phyloP scores from a whole-genome alignment of 345 rosid genomes.

The Citrus unshiu region DNA sequence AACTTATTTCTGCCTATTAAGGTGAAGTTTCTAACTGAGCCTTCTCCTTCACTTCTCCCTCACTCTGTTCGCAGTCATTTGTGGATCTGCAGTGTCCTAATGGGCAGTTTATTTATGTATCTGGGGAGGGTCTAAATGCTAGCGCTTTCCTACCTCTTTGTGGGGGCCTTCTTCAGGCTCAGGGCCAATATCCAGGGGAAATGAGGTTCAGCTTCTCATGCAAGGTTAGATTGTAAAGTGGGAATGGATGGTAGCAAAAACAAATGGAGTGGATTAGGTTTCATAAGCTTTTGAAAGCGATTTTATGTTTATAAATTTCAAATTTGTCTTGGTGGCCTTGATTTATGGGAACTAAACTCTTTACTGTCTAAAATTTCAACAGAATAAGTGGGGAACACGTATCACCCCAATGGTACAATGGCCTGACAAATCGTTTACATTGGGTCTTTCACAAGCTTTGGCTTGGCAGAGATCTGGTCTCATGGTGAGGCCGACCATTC shows the following conservation, averaged over 20 bases:
- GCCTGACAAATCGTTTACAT: constrained; percentile 83
- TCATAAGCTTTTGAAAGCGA: neutral
- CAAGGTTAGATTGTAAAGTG: constrained; percentile 46
- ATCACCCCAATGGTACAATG: constrained; percentile 81
- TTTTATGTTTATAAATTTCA: neutral
- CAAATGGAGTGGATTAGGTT: neutral
- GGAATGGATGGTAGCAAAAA: neutral
- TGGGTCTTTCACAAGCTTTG: constrained; percentile 74
- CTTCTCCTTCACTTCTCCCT: neutral
- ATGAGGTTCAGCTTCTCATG: constrained; percentile 89
- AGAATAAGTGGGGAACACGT: constrained; percentile 91
- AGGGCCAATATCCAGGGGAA: constrained; percentile 98
- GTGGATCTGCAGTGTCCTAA: constrained; percentile 93
- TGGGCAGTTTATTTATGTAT: constrained; percentile 81
- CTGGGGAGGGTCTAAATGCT: constrained; percentile 89
- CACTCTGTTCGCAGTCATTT: constrained; percentile 57
- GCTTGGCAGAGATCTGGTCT: constrained; percentile 96
- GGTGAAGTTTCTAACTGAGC: constrained; percentile 5
- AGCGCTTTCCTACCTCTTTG: constrained; percentile 83
- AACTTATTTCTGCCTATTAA: neutral
- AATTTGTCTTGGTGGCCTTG: neutral
- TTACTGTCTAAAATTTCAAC: constrained; percentile 16
- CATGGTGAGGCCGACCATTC: constrained; percentile 77
- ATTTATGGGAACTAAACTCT: constrained; percentile 5
- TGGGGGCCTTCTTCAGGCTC: constrained; percentile 94